phyloP scores from a whole-genome alignment of 108 stramenopile species.

The Stephanodiscus triporus region DNA sequence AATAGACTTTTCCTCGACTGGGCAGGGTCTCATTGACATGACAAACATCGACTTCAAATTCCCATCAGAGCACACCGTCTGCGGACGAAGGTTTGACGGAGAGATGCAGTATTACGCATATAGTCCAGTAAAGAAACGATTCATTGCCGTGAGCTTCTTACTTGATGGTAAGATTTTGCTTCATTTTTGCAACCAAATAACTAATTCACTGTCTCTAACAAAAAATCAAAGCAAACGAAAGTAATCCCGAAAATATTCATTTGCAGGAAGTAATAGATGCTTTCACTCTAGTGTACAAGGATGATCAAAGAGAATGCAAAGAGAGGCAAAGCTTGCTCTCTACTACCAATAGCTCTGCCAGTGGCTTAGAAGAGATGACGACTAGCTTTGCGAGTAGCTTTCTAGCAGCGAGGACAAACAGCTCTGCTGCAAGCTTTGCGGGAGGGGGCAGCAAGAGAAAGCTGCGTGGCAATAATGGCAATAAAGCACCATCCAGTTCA shows the following conservation, averaged over 20 bases:
- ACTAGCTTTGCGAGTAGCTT: conserved; percentile 15
- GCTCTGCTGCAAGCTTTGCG: conserved; percentile 18
- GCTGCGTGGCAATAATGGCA: background rate
- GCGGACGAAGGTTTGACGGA: conserved; percentile 71
- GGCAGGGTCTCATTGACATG: conserved; percentile 68
- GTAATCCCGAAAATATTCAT: conserved; percentile 41
- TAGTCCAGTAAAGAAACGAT: conserved; percentile 45
- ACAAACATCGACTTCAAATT: conserved; percentile 86
- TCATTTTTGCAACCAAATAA: background rate
- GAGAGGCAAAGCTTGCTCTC: conserved; percentile 13
- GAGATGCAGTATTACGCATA: conserved; percentile 83
- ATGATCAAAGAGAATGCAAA: conserved; percentile 34
- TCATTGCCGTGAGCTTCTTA: conserved; percentile 48
- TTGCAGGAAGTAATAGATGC: conserved; percentile 45
- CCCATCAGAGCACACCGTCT: conserved; percentile 75
- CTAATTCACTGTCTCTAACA: background rate
- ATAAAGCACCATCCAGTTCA: background rate
- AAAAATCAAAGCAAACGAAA: conserved; percentile 17
- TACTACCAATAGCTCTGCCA: conserved; percentile 16
- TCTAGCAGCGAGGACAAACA: background rate
- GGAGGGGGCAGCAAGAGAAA: background rate
- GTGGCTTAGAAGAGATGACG: background rate
- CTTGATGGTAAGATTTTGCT: conserved; percentile 25
- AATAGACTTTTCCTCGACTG: conserved; percentile 79
- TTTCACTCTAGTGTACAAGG: conserved; percentile 24